A percentile compares a stretch with the other conserved stretches of the same genome.
phyloP scores from a whole-genome alignment of 2,329 filamentous ascomycete species.

The Aspergillus sp. region DNA sequence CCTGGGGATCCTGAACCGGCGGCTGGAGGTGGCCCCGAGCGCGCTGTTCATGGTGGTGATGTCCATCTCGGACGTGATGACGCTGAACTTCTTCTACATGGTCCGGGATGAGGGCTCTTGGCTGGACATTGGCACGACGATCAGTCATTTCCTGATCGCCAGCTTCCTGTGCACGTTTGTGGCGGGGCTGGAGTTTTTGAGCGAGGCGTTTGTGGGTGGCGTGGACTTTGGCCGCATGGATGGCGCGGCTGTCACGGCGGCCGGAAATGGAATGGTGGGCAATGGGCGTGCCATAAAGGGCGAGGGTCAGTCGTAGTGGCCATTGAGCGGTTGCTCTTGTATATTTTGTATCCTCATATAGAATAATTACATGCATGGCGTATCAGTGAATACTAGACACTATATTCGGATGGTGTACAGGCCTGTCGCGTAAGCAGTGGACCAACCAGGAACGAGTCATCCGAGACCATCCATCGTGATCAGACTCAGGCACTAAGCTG shows the following conservation, averaged over 20 bases:
- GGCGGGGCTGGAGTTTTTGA: slow-evolving; percentile 79
- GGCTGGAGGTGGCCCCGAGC: slow-evolving; percentile 79
- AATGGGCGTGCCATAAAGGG: background rate
- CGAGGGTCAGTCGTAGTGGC: background rate
- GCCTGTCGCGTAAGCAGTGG: too few relatives aligned
- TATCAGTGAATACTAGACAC: too few relatives aligned
- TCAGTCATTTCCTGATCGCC: slow-evolving; percentile 92
- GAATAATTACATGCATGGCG: too few relatives aligned
- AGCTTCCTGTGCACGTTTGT: slow-evolving; percentile 90
- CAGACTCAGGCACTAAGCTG: too few relatives aligned
- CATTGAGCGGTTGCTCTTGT: background rate
- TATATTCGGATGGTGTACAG: too few relatives aligned
- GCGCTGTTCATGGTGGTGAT: slow-evolving; percentile 94
- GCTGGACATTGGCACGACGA: slow-evolving; percentile 96
- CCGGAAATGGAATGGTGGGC: slow-evolving; percentile 11
- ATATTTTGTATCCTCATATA: too few relatives aligned
- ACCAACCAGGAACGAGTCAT: too few relatives aligned
- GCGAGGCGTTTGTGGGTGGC: slow-evolving; percentile 76
- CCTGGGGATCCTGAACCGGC: slow-evolving; percentile 85
- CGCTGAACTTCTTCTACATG: slow-evolving; percentile 96
- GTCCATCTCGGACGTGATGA: slow-evolving; percentile 85
- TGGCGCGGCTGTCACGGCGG: slow-evolving; percentile 8
- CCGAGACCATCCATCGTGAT: too few relatives aligned
- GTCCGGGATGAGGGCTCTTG: slow-evolving; percentile 95
- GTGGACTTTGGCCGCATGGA: slow-evolving; percentile 56